phyloP scores from a whole-genome alignment of 83 land plant species.

The Picea abies region DNA sequence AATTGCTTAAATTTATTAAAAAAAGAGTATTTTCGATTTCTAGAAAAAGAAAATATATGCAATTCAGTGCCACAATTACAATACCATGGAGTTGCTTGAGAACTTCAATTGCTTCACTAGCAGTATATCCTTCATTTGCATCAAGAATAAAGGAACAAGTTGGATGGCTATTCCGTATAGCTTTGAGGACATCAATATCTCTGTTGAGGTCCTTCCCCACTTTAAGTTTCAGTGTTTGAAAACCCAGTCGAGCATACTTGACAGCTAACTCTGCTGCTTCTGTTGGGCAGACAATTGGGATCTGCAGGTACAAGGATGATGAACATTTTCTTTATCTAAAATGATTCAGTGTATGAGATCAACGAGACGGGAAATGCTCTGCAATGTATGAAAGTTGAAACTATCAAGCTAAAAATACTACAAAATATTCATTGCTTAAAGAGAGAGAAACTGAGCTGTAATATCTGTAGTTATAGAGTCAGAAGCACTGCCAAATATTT shows the following conservation, averaged over 20 bases:
- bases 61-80: not conserved
- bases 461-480: conserved; percentile 79
- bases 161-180: conserved; percentile 71
- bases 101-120: conserved; percentile 74
- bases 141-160: conserved; percentile 72
- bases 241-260: conserved; percentile 60
- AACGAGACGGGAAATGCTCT: too few species aligned
- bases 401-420: too few species aligned
- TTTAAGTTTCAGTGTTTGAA: conserved; percentile 75
- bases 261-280: conserved; percentile 79
- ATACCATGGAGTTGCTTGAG: conserved; percentile 74
- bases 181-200: conserved; percentile 72
- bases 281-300: conserved; percentile 71
- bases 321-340: too few species aligned
- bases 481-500: conserved; percentile 72
- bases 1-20: too few species aligned
- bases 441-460: conserved; percentile 40
- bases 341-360: too few species aligned
- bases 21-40: not conserved
- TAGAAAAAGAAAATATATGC: not conserved
- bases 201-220: conserved; percentile 67
- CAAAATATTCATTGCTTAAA: too few species aligned
- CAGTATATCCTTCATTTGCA: conserved; percentile 85
- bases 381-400: too few species aligned
- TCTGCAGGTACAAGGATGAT: conserved; percentile 35